phyloP scores from a whole-genome alignment of 1,284 basidiomycete species.

The Heliocybe sulcata region DNA sequence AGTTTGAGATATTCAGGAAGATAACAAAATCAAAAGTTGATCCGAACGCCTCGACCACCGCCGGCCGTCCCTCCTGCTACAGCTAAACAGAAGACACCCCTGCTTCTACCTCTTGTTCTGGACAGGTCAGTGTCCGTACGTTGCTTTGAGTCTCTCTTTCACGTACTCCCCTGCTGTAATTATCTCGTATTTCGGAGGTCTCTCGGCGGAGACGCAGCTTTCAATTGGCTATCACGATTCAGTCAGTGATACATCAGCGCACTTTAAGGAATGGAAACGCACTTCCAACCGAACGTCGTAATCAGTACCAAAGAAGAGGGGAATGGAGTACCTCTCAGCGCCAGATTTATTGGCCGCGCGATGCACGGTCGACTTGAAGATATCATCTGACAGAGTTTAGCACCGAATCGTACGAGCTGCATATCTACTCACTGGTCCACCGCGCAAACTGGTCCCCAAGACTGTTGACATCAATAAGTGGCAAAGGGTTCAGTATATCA shows the following conservation, averaged over 20 bases:
- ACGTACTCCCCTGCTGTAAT: constrained; percentile 73
- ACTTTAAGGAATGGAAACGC: constrained; percentile 10
- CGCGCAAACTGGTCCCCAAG: constrained; percentile 84
- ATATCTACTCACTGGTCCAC: constrained; percentile 68
- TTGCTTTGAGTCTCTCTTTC: constrained; percentile 54
- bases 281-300: constrained; percentile 74
- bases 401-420: not conserved
- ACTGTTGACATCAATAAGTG: constrained; percentile 27
- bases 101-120: no score
- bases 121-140: constrained; percentile 43
- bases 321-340: constrained; percentile 70
- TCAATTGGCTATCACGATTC: constrained; percentile 46
- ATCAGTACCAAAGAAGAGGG: constrained; percentile 76
- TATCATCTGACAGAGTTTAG: constrained; percentile 48
- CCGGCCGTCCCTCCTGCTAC: no score
- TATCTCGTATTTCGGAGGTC: constrained; percentile 63
- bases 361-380: constrained; percentile 83
- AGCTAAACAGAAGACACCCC: no score
- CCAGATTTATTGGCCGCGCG: constrained; percentile 75
- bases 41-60: no score
- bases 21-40: no score
- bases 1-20: no score
- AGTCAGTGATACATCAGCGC: not conserved
- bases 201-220: constrained; percentile 59
- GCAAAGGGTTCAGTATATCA: not conserved